Percentiles rank a stretch among this genome's conserved stretches.
These are phyloP conservation scores for Termitomyces sp. DNA, from an alignment of 768 basidiomycete species.

Conservation along the genomic window DNA sequence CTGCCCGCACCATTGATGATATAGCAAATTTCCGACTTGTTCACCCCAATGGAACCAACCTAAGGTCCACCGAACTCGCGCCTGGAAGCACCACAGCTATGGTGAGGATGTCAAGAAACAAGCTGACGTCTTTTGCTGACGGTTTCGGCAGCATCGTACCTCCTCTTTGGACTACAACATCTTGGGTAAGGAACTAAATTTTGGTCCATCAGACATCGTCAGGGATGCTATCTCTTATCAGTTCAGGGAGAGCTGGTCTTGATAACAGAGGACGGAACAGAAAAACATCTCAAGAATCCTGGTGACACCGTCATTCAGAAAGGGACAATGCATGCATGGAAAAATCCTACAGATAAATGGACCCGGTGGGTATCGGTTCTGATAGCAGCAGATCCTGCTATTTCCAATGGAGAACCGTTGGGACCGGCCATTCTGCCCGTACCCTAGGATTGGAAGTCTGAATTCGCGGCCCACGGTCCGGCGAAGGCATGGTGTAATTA, in stretches of 20 bases:
- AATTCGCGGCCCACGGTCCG: conserved; percentile 9
- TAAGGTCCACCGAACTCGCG: conserved; percentile 49
- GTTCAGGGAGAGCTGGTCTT: conserved; percentile 51
- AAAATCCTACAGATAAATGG: conserved; percentile 47
- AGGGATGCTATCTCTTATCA: conserved; percentile 16
- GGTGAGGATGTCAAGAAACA: conserved; percentile 24
- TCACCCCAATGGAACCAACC: conserved; percentile 38
- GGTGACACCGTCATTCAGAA: conserved; percentile 54
- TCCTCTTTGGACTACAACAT: conserved; percentile 60
- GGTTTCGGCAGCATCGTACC: conserved; percentile 36
- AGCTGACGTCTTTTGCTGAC: background rate
- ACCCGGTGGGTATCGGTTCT: conserved; percentile 48
- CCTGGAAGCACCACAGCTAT: conserved; percentile 45
- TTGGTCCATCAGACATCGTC: background rate
- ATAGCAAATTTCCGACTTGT: conserved; percentile 37
- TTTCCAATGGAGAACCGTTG: conserved; percentile 38
- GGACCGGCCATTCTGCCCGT: conserved; percentile 21
- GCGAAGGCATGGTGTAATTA: background rate
- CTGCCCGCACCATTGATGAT: conserved; percentile 31
- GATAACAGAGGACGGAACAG: conserved; percentile 51
- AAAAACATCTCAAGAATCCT: conserved; percentile 45
- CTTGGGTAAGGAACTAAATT: conserved; percentile 30
- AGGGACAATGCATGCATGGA: conserved; percentile 60
- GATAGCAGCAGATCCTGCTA: conserved; percentile 49
- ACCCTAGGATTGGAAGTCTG: background rate